A percentile compares a stretch with the other conserved stretches of the same genome.
Evolutionary conservation across 108 stramenopile species (phyloP).

Genomic region (Nitzschia putrida): DNA sequence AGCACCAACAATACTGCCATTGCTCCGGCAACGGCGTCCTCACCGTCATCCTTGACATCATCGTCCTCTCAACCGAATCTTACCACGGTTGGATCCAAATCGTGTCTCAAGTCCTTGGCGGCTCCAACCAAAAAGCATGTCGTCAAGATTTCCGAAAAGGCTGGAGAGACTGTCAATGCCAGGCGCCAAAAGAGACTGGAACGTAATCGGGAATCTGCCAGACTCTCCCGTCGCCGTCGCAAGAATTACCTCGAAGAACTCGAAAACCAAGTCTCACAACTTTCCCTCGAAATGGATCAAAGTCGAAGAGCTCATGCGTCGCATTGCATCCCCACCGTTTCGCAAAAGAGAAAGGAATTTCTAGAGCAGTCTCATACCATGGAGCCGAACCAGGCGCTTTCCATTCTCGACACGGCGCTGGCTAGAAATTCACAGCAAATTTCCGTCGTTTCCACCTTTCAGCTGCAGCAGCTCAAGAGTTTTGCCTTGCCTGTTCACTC

Average conservation of each 20-base stretch:
- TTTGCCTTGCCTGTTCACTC: conserved; percentile 68
- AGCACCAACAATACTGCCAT: no score
- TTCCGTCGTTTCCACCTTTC: conserved; percentile 60
- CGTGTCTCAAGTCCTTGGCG: conserved; percentile 1
- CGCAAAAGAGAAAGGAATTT: conserved; percentile 32
- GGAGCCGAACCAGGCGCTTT: neutral
- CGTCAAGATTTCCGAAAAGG: conserved; percentile 8
- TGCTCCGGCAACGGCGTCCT: no score
- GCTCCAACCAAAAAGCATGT: conserved; percentile 10
- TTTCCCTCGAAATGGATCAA: conserved; percentile 77
- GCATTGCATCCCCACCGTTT: conserved; percentile 41
- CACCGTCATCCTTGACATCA: no score
- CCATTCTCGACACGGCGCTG: conserved; percentile 2
- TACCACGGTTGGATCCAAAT: neutral
- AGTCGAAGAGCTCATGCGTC: conserved; percentile 75
- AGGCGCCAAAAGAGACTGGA: conserved; percentile 86
- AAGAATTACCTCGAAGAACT: conserved; percentile 95
- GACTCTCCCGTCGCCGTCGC: conserved; percentile 84
- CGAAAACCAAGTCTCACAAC: conserved; percentile 70
- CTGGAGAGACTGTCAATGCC: conserved; percentile 23
- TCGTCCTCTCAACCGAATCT: no score
- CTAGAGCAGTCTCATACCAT: conserved; percentile 30
- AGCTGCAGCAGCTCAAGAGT: conserved; percentile 71
- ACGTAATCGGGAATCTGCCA: conserved; percentile 93
- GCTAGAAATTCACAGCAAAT: conserved; percentile 44